Conservation (phyloP, 1,284 basidiomycete genomes). For the Leccinum pachyderme region DNA sequence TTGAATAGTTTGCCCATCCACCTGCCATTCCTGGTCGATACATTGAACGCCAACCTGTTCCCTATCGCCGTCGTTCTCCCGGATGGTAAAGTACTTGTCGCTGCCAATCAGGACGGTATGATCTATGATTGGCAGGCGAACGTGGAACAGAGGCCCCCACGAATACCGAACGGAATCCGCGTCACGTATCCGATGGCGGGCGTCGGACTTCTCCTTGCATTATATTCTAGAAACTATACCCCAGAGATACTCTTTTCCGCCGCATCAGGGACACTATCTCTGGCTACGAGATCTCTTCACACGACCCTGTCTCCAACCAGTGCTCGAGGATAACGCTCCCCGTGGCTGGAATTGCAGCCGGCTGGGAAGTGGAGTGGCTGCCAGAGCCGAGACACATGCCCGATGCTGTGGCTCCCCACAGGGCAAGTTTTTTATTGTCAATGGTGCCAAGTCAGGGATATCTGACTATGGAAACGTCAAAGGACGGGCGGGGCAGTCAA, state of each 20-base stretch:
- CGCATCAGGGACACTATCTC: slow-evolving; percentile 58
- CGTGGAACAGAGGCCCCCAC: slow-evolving; percentile 61
- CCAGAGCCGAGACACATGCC: slow-evolving; percentile 74
- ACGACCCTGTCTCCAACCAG: slow-evolving; percentile 68
- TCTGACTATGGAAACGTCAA: slow-evolving; percentile 83
- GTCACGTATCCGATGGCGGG: slow-evolving; percentile 83
- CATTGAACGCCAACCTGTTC: slow-evolving; percentile 79
- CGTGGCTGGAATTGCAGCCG: slow-evolving; percentile 59
- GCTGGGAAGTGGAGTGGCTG: slow-evolving; percentile 77
- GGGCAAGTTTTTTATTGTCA: slow-evolving; percentile 74
- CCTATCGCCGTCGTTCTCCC: slow-evolving; percentile 77
- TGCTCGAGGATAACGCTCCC: slow-evolving; percentile 70
- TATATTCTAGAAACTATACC: slow-evolving; percentile 62
- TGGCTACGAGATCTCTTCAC: slow-evolving; percentile 62
- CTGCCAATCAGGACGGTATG: slow-evolving; percentile 77
- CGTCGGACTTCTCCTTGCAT: slow-evolving; percentile 68
- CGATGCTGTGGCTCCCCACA: slow-evolving; percentile 77
- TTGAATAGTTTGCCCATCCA: slow-evolving; percentile 64
- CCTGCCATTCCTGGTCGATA: slow-evolving; percentile 65
- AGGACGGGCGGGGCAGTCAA: slow-evolving; percentile 68
- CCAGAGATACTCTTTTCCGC: slow-evolving; percentile 72
- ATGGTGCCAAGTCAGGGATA: slow-evolving; percentile 73
- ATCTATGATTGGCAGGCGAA: slow-evolving; percentile 76
- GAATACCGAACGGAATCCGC: slow-evolving; percentile 75
- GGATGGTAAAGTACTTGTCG: slow-evolving; percentile 71